phyloP scores from a whole-genome alignment of 1,139 yeast genomes.

The Pichia sp. region DNA sequence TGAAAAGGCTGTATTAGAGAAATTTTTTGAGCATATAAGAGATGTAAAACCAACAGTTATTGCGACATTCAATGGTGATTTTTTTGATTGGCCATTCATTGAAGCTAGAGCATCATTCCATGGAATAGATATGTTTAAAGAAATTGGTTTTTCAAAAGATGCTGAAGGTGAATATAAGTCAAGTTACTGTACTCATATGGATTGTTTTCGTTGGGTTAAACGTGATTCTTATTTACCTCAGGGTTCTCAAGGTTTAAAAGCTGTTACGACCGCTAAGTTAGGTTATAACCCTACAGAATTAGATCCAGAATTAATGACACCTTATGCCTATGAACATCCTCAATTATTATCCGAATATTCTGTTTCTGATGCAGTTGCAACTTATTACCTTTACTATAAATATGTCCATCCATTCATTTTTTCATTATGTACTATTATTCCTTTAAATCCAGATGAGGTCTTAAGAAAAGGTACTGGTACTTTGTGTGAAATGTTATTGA shows the following conservation, averaged over 20 bases:
- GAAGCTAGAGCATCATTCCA: slow-evolving; percentile 80
- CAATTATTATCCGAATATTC: slow-evolving; percentile 92
- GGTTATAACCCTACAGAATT: slow-evolving; percentile 96
- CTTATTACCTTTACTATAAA: slow-evolving; percentile 91
- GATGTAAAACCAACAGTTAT: slow-evolving; percentile 91
- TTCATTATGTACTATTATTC: slow-evolving; percentile 91
- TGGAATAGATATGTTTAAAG: slow-evolving; percentile 84
- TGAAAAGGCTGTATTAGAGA: slow-evolving; percentile 64
- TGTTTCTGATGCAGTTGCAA: slow-evolving; percentile 98
- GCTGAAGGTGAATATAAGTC: slow-evolving; percentile 91
- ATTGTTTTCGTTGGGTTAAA: slow-evolving; percentile 97
- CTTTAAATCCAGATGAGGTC: slow-evolving; percentile 94
- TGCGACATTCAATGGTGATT: slow-evolving; percentile 97
- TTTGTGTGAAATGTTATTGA: slow-evolving; percentile 91
- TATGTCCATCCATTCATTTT: slow-evolving; percentile 97
- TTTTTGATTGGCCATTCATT: slow-evolving; percentile 98
- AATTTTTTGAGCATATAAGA: slow-evolving; percentile 86
- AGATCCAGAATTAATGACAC: slow-evolving; percentile 97
- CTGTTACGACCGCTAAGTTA: slow-evolving; percentile 91
- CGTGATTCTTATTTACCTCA: slow-evolving; percentile 97
- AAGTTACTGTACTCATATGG: slow-evolving; percentile 93
- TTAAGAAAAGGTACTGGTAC: slow-evolving; percentile 98
- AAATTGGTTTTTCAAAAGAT: slow-evolving; percentile 90
- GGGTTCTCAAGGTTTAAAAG: slow-evolving; percentile 97
- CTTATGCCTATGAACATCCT: slow-evolving; percentile 91